Conservation (phyloP, 192 early-diverging fungal genomes). For the Chytriomyces confervae region DNA sequence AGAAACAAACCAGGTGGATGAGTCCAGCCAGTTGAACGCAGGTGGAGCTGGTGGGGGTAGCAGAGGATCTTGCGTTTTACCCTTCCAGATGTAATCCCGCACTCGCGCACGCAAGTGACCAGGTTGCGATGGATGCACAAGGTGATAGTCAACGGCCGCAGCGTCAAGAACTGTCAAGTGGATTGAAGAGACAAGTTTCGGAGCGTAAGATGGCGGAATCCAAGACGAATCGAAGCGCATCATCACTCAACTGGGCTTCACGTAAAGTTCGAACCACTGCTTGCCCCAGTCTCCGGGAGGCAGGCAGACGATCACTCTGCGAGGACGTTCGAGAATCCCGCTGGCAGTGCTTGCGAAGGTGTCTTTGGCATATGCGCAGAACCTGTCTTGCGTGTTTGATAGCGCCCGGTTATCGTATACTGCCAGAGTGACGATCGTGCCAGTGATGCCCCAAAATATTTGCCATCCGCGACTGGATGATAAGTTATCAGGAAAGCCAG, state of each 20-base stretch:
- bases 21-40: background rate
- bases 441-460: conserved; percentile 8
- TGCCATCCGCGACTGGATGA: conserved; percentile 27
- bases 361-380: background rate
- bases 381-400: background rate
- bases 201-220: no score
- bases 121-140: background rate
- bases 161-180: conserved; percentile 21
- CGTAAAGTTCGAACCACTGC: conserved; percentile 16
- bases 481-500: background rate
- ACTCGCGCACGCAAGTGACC: conserved; percentile 19
- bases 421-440: background rate
- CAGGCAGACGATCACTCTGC: conserved; percentile 29
- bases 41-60: conserved; percentile 1
- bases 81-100: conserved; percentile 17
- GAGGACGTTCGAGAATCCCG: conserved; percentile 25
- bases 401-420: conserved; percentile 14
- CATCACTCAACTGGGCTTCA: conserved; percentile 12
- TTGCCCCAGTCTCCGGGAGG: background rate
- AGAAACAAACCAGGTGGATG: conserved; percentile 4
- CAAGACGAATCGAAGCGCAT: background rate
- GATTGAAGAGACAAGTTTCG: background rate
- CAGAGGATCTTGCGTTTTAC: conserved; percentile 5
- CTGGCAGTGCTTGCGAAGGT: background rate
- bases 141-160: conserved; percentile 24